A percentile compares a stretch with the other conserved stretches of the same genome.
These are phyloP conservation scores for Petunia hybrid DNA, from an alignment of 305 asterid genomes.

Conservation along the genomic window DNA sequence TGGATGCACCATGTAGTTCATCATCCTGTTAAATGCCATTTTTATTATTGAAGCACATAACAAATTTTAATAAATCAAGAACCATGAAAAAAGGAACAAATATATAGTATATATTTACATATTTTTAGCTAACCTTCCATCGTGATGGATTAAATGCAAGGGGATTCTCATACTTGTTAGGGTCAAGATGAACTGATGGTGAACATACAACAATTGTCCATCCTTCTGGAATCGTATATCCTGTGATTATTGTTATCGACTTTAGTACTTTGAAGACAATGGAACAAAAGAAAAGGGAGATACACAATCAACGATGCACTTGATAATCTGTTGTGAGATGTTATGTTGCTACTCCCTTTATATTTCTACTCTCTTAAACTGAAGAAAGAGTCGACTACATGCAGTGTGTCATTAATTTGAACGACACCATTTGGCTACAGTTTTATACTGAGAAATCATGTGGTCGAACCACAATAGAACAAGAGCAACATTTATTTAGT, in stretches of 20 bases:
- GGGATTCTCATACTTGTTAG: slow-evolving; percentile 31
- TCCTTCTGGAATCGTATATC: slow-evolving; percentile 37
- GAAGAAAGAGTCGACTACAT: too few species aligned
- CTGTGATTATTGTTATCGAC: neutral
- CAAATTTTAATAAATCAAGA: neutral
- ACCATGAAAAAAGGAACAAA: neutral
- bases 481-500: too few species aligned
- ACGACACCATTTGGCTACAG: too few species aligned
- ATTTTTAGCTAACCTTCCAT: slow-evolving; percentile 33
- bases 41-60: neutral
- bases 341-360: too few species aligned
- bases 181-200: slow-evolving; percentile 34
- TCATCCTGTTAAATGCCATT: neutral
- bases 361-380: too few species aligned
- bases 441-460: too few species aligned
- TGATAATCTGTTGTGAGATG: too few species aligned
- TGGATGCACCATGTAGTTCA: slow-evolving; percentile 26
- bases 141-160: slow-evolving; percentile 34
- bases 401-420: too few species aligned
- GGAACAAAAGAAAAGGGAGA: too few species aligned
- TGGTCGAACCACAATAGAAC: too few species aligned
- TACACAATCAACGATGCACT: too few species aligned
- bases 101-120: neutral
- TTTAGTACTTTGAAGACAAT: neutral
- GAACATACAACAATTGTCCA: slow-evolving; percentile 35